These are phyloP conservation scores for Didymella arachidicola DNA, from an alignment of 2,329 filamentous ascomycete genomes.

Conservation along the genomic window DNA sequence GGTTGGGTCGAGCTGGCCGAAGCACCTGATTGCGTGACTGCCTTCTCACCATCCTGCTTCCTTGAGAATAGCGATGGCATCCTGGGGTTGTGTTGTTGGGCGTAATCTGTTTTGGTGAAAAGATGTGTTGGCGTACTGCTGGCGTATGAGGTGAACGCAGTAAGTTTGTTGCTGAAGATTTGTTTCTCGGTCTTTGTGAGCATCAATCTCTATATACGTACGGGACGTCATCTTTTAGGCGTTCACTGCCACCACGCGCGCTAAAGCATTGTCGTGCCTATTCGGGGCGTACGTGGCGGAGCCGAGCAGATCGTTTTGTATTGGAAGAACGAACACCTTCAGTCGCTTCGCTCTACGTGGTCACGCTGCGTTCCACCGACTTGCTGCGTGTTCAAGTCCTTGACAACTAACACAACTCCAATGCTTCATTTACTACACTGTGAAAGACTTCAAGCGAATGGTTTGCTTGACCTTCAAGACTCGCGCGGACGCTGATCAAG, in stretches of 20 bases:
- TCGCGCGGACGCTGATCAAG: neutral
- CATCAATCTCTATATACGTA: neutral
- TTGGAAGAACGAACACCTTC: neutral
- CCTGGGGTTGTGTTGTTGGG: neutral
- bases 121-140: neutral
- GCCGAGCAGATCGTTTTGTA: neutral
- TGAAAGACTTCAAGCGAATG: no score
- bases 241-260: constrained; percentile 1
- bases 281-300: neutral
- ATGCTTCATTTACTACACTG: neutral
- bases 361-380: neutral
- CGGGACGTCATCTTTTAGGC: constrained; percentile 4
- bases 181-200: neutral
- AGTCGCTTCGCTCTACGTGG: neutral
- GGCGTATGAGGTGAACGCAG: neutral
- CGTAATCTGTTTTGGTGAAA: neutral
- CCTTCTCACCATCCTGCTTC: constrained; percentile 2
- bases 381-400: neutral
- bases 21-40: neutral
- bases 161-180: neutral
- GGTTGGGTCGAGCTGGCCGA: neutral
- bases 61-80: constrained; percentile 13
- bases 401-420: neutral
- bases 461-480: neutral
- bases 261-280: constrained; percentile 1